Evolutionary conservation across 306 rosid genomes (phyloP), one percentile per base, ranked within the genome.

Genomic region (Parietaria judaica): DNA sequence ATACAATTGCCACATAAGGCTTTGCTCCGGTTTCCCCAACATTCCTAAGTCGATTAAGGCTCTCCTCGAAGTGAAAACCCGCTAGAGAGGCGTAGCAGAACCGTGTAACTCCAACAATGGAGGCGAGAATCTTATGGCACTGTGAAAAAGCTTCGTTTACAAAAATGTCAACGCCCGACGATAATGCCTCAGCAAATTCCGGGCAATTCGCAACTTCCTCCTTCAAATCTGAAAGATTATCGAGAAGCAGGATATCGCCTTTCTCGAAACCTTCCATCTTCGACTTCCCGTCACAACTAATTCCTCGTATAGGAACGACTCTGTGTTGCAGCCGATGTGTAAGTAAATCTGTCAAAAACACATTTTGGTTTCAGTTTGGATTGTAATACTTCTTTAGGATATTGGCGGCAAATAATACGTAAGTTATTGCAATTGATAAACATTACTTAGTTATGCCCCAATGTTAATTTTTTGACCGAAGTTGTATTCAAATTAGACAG

Each of bases 1-100:
- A 51, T 84, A 92, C 96, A 80, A 88, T 82, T 67, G 94, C 95
- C 71, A 80, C 77, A 76, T 84, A 86, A n/a, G 95, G 96, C 60
- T 79, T 80, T 58, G 38, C 69, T 72, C 76, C 55, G 63, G 76
- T 59, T 63, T 77, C 76, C 11, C 78, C 76, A 49, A 80, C 69
- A 57, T 75, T 77, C 65, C 73, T 84, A 57, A 88, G 70, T 46
- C 66, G 73, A 67, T 47, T 49, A 47, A 88, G 76, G 62, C 80
- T 80, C 78, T 84, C 85, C 65, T 92, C 90, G 48, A 92, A 79
- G 77, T 84, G 86, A 82, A 92, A 92, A 72, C 90, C 95, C 77
- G 98, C 94, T 36, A 92, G 14, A 73, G 80, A 79, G 53, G 83
- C 76, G 69, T 64, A 69, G 76, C 95, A 82, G 82, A 84, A 86